phyloP scores from a whole-genome alignment of 768 basidiomycete genomes.

The Ephemerocybe angulata region DNA sequence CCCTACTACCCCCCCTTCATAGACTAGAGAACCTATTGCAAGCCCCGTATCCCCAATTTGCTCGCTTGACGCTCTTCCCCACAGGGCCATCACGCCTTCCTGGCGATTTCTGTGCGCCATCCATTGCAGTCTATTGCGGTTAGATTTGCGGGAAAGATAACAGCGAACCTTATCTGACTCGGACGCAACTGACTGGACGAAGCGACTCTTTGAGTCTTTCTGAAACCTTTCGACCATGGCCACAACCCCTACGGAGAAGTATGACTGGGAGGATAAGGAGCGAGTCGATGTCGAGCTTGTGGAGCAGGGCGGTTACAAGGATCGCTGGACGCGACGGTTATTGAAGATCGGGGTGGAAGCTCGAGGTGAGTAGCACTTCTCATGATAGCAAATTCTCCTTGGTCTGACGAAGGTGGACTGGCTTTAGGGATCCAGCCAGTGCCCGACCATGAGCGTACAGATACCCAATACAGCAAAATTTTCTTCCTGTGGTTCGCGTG shows the following conservation, averaged over 20 bases:
- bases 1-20: too few relatives aligned
- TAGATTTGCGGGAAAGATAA: too few relatives aligned
- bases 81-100: too few relatives aligned
- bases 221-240: neutral
- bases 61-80: neutral
- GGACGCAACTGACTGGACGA: neutral
- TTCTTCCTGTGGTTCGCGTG: slow-evolving; percentile 78
- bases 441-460: slow-evolving; percentile 49
- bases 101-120: too few relatives aligned
- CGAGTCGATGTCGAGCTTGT: neutral
- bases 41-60: neutral
- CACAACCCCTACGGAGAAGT: neutral
- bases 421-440: slow-evolving; percentile 53
- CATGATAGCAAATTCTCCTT: neutral
- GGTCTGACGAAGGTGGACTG: neutral
- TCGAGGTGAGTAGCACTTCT: slow-evolving; percentile 22
- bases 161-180: too few relatives aligned
- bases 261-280: neutral
- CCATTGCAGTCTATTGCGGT: too few relatives aligned
- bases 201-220: neutral
- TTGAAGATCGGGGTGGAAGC: slow-evolving; percentile 27
- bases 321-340: slow-evolving; percentile 12
- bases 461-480: slow-evolving; percentile 60
- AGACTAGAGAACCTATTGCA: too few relatives aligned
- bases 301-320: neutral